Evolutionary conservation across 306 rosid genomes (phyloP).

Genomic region (Echinosophora koreensis): DNA sequence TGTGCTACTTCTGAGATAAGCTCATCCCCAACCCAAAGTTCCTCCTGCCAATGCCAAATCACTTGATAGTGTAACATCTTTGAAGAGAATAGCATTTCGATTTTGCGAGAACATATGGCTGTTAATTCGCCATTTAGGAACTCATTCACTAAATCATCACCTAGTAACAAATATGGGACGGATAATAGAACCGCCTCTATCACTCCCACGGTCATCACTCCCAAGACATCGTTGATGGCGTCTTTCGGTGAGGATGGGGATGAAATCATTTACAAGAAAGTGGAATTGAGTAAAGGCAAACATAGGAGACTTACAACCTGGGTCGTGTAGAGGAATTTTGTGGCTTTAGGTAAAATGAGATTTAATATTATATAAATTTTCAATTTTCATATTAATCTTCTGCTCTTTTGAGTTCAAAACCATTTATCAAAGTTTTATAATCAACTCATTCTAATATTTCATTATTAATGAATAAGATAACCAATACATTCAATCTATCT

Average conservation of each 20-base stretch:
- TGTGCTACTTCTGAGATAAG: constrained; percentile 61
- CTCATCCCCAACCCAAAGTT: constrained; percentile 58
- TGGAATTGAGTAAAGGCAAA: constrained; percentile 62
- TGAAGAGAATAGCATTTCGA: constrained; percentile 55
- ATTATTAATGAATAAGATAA: too few relatives aligned
- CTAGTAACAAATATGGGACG: constrained; percentile 51
- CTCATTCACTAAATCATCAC: constrained; percentile 61
- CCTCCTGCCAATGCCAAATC: constrained; percentile 57
- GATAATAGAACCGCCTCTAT: constrained; percentile 54
- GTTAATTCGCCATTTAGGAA: constrained; percentile 57
- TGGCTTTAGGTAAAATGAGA: too few relatives aligned
- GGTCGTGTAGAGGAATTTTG: too few relatives aligned
- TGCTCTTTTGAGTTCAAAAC: too few relatives aligned
- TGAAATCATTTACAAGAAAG: constrained; percentile 70
- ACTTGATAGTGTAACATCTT: constrained; percentile 53
- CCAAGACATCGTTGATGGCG: constrained; percentile 51
- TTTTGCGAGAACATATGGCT: constrained; percentile 52
- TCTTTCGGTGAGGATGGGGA: constrained; percentile 68
- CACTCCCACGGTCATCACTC: constrained; percentile 52
- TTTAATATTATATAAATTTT: too few relatives aligned
- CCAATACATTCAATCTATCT: too few relatives aligned
- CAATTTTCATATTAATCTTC: too few relatives aligned
- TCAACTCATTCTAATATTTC: too few relatives aligned
- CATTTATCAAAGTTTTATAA: too few relatives aligned
- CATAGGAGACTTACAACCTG: constrained; percentile 54